Evolutionary conservation across 208 protist species (phyloP).

Genomic region (Crithidia fasciculata): DNA sequence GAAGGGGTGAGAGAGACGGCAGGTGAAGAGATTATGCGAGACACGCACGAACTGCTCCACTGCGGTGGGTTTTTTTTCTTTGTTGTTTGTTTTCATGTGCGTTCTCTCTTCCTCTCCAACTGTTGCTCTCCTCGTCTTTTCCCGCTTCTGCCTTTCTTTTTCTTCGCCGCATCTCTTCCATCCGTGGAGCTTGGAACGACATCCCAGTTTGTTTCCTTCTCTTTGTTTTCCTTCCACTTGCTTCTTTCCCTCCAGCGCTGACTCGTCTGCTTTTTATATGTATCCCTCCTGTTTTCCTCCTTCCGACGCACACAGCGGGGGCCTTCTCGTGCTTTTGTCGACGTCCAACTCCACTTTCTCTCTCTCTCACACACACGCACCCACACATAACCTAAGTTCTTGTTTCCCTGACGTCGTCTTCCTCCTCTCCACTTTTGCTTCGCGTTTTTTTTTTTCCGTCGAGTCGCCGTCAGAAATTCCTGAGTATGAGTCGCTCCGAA

Average conservation of each 20-base stretch:
- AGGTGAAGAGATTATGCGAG: not conserved
- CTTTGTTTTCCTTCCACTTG: not conserved
- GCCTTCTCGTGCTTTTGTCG: too few relatives aligned
- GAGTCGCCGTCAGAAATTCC: too few relatives aligned
- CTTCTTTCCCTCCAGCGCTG: not conserved
- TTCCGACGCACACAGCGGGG: too few relatives aligned
- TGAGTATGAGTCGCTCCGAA: too few relatives aligned
- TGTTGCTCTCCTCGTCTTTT: not conserved
- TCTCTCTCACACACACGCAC: not conserved
- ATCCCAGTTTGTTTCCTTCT: not conserved
- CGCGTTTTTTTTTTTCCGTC: not conserved
- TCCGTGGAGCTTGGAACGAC: too few relatives aligned
- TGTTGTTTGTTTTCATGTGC: not conserved
- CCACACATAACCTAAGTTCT: not conserved
- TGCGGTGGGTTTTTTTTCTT: conserved; percentile 5
- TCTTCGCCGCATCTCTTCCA: not conserved
- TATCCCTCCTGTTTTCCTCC: too few relatives aligned
- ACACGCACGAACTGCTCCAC: too few relatives aligned
- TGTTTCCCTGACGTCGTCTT: not conserved
- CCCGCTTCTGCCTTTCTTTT: not conserved
- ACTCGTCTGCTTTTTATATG: too few relatives aligned
- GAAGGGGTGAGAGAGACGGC: not conserved
- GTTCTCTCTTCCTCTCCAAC: not conserved
- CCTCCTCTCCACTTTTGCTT: not conserved
- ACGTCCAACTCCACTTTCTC: too few relatives aligned